phyloP scores from a whole-genome alignment of 1,284 basidiomycete genomes.

The Apiotrichum laibachii region DNA sequence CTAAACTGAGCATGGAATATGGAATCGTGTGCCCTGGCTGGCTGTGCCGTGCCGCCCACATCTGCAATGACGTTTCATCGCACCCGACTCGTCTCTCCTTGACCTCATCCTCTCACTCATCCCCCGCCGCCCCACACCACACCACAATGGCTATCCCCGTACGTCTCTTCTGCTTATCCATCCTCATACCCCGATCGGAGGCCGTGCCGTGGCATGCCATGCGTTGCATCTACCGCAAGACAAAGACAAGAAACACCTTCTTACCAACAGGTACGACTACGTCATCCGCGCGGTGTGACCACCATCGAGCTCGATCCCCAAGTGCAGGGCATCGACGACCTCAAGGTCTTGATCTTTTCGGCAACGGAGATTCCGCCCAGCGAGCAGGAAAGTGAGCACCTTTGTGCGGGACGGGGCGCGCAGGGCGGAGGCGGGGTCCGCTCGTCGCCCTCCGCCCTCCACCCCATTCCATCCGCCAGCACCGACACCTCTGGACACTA shows the following conservation, averaged over 20 bases:
- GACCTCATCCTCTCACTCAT: too few species aligned
- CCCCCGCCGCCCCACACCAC: neutral
- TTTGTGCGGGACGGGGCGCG: too few species aligned
- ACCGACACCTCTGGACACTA: conserved; percentile 5
- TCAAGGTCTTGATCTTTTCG: conserved; percentile 67
- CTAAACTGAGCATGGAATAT: too few species aligned
- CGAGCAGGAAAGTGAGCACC: conserved; percentile 69
- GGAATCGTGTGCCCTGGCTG: too few species aligned
- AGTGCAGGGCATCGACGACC: conserved; percentile 63
- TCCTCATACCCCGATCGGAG: too few species aligned
- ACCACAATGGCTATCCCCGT: conserved; percentile 3
- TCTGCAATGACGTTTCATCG: neutral
- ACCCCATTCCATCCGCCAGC: neutral
- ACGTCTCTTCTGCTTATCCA: neutral
- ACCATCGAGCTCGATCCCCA: conserved; percentile 63
- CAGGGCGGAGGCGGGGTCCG: too few species aligned
- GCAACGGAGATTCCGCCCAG: conserved; percentile 68
- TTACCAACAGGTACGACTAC: conserved; percentile 59
- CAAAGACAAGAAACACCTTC: neutral
- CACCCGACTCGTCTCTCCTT: neutral
- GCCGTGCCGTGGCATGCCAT: too few species aligned
- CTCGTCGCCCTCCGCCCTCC: too few species aligned
- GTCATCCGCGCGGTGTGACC: conserved; percentile 75
- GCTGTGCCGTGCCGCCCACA: too few species aligned
- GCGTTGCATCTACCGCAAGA: too few species aligned